A percentile compares a stretch with the other conserved stretches of the same genome.
Conservation (phyloP, 2,329 filamentous ascomycete species). For the Aspergillus sp. region DNA sequence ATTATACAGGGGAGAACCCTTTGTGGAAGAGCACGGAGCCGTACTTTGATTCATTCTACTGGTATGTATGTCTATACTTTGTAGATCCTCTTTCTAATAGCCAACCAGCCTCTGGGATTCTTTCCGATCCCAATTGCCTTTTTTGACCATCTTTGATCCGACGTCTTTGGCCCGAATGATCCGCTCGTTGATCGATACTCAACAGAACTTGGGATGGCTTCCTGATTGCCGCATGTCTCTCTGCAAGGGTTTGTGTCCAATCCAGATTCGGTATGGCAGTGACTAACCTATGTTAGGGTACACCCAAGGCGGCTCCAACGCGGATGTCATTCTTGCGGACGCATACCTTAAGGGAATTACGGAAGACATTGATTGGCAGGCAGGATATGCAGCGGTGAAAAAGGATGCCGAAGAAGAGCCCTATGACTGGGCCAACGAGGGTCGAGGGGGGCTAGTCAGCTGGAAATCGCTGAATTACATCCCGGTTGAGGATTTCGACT, state of each 20-base stretch:
- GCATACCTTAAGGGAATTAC: conserved; percentile 66
- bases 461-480: conserved; percentile 73
- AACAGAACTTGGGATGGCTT: conserved; percentile 67
- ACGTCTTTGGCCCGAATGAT: conserved; percentile 62
- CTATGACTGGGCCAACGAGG: conserved; percentile 66
- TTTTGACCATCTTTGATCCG: conserved; percentile 68
- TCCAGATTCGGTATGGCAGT: neutral
- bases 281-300: conserved; percentile 48
- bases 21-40: conserved; percentile 64
- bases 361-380: conserved; percentile 63
- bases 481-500: conserved; percentile 68
- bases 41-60: conserved; percentile 75
- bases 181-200: conserved; percentile 68
- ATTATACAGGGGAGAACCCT: conserved; percentile 71
- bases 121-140: conserved; percentile 67
- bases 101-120: conserved; percentile 61
- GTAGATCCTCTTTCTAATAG: conserved; percentile 9
- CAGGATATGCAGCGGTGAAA: conserved; percentile 66
- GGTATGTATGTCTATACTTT: conserved; percentile 37
- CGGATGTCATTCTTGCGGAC: conserved; percentile 67
- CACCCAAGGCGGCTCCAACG: conserved; percentile 72
- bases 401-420: conserved; percentile 71
- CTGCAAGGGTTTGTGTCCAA: conserved; percentile 49
- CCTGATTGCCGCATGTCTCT: conserved; percentile 74
- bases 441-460: conserved; percentile 66